Conservation (phyloP, 1,284 basidiomycete genomes). For the Trichosporon inkin region DNA sequence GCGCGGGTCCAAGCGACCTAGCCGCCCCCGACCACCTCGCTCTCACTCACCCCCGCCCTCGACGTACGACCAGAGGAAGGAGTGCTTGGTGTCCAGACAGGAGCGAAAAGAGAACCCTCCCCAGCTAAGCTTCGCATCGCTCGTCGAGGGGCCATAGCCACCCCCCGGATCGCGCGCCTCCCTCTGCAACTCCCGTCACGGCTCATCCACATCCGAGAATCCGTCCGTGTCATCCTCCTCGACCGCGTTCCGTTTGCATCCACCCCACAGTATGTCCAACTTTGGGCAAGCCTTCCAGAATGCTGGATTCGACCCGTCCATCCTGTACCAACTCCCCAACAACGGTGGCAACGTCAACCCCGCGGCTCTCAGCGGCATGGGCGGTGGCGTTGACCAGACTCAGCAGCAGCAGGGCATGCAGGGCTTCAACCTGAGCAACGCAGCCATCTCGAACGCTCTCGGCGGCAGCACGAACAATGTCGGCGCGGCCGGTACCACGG, state of each 20-base stretch:
- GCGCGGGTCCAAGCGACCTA: constrained; percentile 7
- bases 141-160: background rate
- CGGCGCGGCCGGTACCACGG: background rate
- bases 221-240: background rate
- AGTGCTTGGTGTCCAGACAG: background rate
- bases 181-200: no score
- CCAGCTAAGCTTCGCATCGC: background rate
- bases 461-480: constrained; percentile 5
- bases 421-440: constrained; percentile 19
- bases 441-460: constrained; percentile 5
- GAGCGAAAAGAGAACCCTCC: background rate
- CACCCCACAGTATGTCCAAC: constrained; percentile 24
- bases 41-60: no score
- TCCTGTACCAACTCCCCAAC: constrained; percentile 20
- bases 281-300: constrained; percentile 26
- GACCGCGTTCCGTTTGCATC: background rate
- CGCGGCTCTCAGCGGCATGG: constrained; percentile 9
- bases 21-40: background rate
- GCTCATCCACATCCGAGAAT: background rate
- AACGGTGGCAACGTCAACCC: constrained; percentile 13
- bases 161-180: background rate
- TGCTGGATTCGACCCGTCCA: constrained; percentile 20
- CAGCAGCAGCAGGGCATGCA: constrained; percentile 16
- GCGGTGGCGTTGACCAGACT: constrained; percentile 13
- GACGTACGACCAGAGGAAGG: no score